Base-by-base conservation (phyloP, 106 monocot genomes). In the Dactylorhiza incarnata region DNA sequence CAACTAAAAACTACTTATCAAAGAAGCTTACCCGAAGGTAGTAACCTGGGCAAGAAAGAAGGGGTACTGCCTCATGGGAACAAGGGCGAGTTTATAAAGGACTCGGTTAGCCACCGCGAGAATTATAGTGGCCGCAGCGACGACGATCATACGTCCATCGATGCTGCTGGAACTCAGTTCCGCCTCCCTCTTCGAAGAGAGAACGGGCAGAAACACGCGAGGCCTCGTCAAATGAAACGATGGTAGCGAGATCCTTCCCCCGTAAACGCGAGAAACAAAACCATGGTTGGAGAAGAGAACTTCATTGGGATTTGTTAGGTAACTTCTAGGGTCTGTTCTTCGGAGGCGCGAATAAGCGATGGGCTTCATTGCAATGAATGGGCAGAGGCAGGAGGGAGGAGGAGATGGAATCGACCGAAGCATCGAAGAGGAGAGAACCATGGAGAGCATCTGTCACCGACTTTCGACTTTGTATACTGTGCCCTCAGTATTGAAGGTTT, bases 21-120 rank as follows among this genome's bases (percentile, higher is more conserved):
- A 81, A 49, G n/a, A 61, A 53, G 45, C 53, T 76, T 81, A 99
- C 99, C 99, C 99, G 72, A 99, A 99, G 8, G 94, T 99, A 19
- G 92, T 94, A 77, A 94, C 43, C 80, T 99, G 99, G 45, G 99
- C 99, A 71, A 99, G 78, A 81, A 99, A 99, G 86, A 99, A 99
- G n/a, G 99, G 99, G 79, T 88, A 99, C 44, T 88, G 75, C 80
- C 78, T 92, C 99, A 99, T 86, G 25, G 99, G 99, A 19, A 94
- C 92, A 43, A 99, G 85, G 0, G 99, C 99, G 6, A 94, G 94
- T 77, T 99, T 99, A 75, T 99, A 99, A 12, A 99, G 88, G n/a
- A 99, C 99, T 23, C 99, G 76, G 75, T 94, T 99, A 51, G 84
- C 81, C 26, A 99, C 92, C 25, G 94, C 94, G 7, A 99, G 58